Evolutionary conservation across 805 yeast genomes (phyloP).

Genomic region (Lachancea kluyveri): DNA sequence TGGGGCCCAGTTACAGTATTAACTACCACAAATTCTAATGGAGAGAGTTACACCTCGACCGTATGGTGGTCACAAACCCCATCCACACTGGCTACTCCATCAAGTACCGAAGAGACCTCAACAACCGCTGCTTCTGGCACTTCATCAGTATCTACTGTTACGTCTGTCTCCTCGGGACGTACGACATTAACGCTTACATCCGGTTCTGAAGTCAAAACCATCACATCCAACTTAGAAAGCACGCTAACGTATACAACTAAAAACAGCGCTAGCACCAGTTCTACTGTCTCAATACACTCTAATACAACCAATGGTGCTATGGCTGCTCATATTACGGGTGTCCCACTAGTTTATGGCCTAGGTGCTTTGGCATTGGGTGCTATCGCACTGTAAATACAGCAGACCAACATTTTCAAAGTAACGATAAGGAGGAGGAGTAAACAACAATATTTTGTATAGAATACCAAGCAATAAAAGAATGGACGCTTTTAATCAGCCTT

Average conservation of each 20-base stretch:
- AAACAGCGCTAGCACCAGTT: conserved; percentile 1
- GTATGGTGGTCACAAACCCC: conserved; percentile 27
- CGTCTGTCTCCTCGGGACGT: conserved; percentile 2
- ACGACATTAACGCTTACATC: conserved; percentile 2
- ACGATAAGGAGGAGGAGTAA: no score
- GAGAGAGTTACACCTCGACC: conserved; percentile 21
- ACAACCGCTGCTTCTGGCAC: conserved; percentile 10
- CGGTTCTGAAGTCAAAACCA: conserved; percentile 2
- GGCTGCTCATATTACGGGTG: no score
- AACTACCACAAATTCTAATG: conserved; percentile 17
- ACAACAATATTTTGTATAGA: no score
- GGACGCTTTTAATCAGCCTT: no score
- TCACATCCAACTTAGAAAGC: conserved; percentile 1
- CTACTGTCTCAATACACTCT: conserved; percentile 10
- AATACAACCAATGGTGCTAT: conserved; percentile 16
- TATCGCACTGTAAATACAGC: conserved; percentile 4
- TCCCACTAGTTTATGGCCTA: conserved; percentile 9
- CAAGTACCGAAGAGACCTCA: no score
- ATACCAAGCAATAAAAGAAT: no score
- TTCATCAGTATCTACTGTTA: conserved; percentile 3
- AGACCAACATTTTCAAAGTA: no score
- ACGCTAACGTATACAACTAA: conserved; percentile 1
- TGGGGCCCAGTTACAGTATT: conserved; percentile 18
- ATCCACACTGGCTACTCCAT: conserved; percentile 10
- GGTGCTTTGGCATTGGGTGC: conserved; percentile 17